Evolutionary conservation across 495 filamentous ascomycete species (phyloP).

Genomic region (Penicillium cosmopolitanum): DNA sequence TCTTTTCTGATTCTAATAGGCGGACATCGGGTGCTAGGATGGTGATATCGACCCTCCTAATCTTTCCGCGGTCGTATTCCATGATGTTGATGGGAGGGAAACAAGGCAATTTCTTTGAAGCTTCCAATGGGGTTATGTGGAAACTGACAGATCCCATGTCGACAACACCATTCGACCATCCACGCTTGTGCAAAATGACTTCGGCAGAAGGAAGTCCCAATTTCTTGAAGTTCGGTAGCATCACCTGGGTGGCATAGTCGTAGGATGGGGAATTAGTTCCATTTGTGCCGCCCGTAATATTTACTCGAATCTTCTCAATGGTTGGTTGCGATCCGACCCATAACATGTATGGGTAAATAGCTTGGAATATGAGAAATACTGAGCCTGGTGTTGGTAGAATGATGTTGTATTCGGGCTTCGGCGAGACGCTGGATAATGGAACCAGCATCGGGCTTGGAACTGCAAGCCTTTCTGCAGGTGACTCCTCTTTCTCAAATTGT

Average conservation of each 20-base stretch:
- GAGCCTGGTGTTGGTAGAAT: slow-evolving; percentile 39
- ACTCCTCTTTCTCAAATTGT: not conserved
- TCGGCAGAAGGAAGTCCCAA: slow-evolving; percentile 63
- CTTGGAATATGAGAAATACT: slow-evolving; percentile 77
- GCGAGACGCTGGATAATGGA: slow-evolving; percentile 12
- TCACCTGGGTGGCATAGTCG: slow-evolving; percentile 78
- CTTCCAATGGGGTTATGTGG: slow-evolving; percentile 54
- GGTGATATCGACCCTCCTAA: slow-evolving; percentile 64
- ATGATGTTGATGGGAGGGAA: slow-evolving; percentile 44
- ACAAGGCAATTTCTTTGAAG: slow-evolving; percentile 9
- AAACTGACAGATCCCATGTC: slow-evolving; percentile 63
- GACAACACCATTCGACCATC: slow-evolving; percentile 67
- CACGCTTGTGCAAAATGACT: slow-evolving; percentile 58
- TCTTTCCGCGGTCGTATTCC: slow-evolving; percentile 41
- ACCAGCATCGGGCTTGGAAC: slow-evolving; percentile 7
- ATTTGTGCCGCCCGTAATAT: slow-evolving; percentile 79
- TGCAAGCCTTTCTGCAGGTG: not conserved
- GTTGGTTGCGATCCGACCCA: slow-evolving; percentile 47
- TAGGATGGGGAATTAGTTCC: slow-evolving; percentile 70
- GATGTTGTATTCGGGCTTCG: slow-evolving; percentile 38
- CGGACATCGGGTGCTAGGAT: slow-evolving; percentile 54
- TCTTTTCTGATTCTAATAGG: slow-evolving; percentile 7
- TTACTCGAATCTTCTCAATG: slow-evolving; percentile 52
- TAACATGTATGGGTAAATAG: slow-evolving; percentile 77
- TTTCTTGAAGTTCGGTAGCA: slow-evolving; percentile 68